phyloP scores from a whole-genome alignment of 495 filamentous ascomycete species.

The Penicillium argentinense region DNA sequence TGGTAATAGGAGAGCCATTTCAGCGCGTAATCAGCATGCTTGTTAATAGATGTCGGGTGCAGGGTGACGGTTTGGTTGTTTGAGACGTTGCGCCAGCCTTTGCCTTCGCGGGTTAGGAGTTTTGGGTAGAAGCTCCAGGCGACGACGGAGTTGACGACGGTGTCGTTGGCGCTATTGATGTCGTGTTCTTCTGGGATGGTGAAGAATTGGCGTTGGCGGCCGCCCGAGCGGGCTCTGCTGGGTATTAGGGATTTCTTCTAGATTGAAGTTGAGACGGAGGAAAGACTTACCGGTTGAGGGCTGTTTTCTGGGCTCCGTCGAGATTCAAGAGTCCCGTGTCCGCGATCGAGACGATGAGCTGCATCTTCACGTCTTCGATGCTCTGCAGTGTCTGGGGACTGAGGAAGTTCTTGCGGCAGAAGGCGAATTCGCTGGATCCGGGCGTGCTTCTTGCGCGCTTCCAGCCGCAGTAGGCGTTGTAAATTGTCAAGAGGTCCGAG shows the following conservation, averaged over 20 bases:
- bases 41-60: conserved; percentile 85
- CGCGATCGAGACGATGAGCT: conserved; percentile 75
- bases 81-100: conserved; percentile 83
- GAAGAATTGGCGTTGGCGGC: conserved; percentile 73
- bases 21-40: conserved; percentile 57
- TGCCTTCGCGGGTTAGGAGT: conserved; percentile 79
- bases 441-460: conserved; percentile 68
- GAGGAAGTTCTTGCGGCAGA: conserved; percentile 90
- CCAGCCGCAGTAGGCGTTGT: conserved; percentile 91
- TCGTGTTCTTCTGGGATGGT: conserved; percentile 71
- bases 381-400: conserved; percentile 77
- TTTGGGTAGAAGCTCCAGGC: conserved; percentile 96
- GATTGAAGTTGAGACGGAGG: conserved; percentile 17
- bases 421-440: conserved; percentile 71
- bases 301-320: conserved; percentile 61
- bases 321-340: conserved; percentile 81
- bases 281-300: conserved; percentile 54
- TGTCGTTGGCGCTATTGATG: conserved; percentile 72
- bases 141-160: conserved; percentile 73
- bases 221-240: conserved; percentile 48
- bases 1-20: conserved; percentile 90
- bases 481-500: conserved; percentile 87
- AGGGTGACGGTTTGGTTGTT: conserved; percentile 87
- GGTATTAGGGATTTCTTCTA: conserved; percentile 13
- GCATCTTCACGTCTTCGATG: conserved; percentile 93